These are phyloP conservation scores for Nepenthes gracilis DNA, from an alignment of 148 eudicot species.

Conservation along the genomic window DNA sequence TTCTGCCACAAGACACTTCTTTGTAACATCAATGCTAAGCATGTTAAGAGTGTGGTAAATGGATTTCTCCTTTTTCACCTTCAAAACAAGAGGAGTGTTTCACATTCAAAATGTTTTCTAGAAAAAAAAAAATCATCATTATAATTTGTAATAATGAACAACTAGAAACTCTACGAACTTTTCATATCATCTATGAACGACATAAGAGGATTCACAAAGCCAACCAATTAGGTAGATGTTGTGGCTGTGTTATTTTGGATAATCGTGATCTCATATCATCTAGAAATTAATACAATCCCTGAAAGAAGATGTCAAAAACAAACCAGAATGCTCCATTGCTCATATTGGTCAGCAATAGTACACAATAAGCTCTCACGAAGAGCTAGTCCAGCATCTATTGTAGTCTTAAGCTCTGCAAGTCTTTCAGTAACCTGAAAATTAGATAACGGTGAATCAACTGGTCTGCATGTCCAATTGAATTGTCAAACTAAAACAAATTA, in stretches of 20 bases:
- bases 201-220: neutral
- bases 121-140: too few relatives aligned
- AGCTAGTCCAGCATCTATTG: slow-evolving; percentile 69
- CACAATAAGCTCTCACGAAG: slow-evolving; percentile 67
- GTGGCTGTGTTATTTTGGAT: neutral
- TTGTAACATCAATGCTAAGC: slow-evolving; percentile 98
- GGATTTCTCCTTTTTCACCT: slow-evolving; percentile 89
- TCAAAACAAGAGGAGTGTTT: slow-evolving; percentile 8
- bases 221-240: neutral
- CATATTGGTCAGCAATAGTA: slow-evolving; percentile 71
- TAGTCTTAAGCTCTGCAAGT: slow-evolving; percentile 71
- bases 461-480: neutral
- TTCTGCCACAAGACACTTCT: slow-evolving; percentile 97
- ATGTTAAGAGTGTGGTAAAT: slow-evolving; percentile 87
- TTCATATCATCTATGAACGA: neutral
- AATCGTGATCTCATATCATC: neutral
- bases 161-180: neutral
- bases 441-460: neutral
- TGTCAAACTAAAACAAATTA: neutral
- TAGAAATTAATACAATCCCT: neutral
- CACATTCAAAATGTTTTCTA: neutral
- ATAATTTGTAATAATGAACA: too few relatives aligned
- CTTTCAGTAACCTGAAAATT: slow-evolving; percentile 66
- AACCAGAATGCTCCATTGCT: slow-evolving; percentile 82
- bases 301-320: slow-evolving; percentile 11